Conservation (phyloP, 805 yeast species). For the Lachancea kluyveri region DNA sequence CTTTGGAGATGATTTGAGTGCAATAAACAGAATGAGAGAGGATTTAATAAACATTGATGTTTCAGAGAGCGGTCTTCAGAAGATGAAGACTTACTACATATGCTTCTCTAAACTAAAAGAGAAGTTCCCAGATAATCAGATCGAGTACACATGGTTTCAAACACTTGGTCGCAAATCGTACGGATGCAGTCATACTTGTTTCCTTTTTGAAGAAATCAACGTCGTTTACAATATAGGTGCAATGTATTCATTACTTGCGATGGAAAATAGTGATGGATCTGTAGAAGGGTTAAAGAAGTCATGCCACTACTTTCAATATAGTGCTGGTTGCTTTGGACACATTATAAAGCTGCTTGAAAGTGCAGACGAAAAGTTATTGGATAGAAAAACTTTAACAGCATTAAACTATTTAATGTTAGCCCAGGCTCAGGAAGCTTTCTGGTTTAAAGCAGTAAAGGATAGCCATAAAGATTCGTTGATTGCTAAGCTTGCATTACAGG, state of each 20-base stretch:
- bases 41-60: constrained; percentile 33
- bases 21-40: constrained; percentile 40
- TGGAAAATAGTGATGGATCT: constrained; percentile 35
- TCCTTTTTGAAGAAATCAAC: constrained; percentile 56
- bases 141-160: constrained; percentile 68
- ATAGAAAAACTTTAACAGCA: constrained; percentile 42
- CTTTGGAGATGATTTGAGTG: constrained; percentile 38
- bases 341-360: constrained; percentile 22
- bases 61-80: constrained; percentile 32
- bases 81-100: constrained; percentile 41
- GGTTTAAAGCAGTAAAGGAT: constrained; percentile 57
- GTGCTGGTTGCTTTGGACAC: constrained; percentile 60
- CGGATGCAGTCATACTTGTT: constrained; percentile 43
- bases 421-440: constrained; percentile 81
- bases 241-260: constrained; percentile 51
- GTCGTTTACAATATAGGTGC: constrained; percentile 66
- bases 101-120: constrained; percentile 38
- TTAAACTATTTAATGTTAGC: constrained; percentile 57
- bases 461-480: constrained; percentile 51
- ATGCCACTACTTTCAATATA: constrained; percentile 57
- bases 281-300: constrained; percentile 56
- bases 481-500: constrained; percentile 60
- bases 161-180: constrained; percentile 52
- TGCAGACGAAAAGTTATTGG: constrained; percentile 30
- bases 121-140: constrained; percentile 60